Percentiles rank a stretch among this genome's conserved stretches.
These are phyloP conservation scores for Macadamia tetraphylla DNA, from an alignment of 164 flowering plant genomes.

Conservation along the genomic window DNA sequence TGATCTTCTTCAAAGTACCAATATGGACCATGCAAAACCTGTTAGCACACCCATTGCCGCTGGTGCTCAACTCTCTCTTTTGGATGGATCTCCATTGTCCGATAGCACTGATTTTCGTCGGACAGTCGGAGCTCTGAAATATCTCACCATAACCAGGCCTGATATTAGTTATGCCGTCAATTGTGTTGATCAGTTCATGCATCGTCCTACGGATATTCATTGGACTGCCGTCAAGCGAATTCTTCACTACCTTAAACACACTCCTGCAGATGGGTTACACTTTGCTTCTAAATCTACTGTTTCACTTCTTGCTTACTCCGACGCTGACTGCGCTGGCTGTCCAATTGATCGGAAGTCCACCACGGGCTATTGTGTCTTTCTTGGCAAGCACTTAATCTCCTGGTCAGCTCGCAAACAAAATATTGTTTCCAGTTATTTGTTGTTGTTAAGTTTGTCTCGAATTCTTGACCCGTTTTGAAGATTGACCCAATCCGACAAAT, in stretches of 20 bases:
- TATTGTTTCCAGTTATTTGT: too few relatives aligned
- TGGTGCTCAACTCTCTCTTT: not conserved
- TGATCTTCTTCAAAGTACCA: constrained; percentile 1
- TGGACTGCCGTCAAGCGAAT: not conserved
- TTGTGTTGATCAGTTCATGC: not conserved
- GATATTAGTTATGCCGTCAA: too few relatives aligned
- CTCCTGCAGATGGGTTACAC: too few relatives aligned
- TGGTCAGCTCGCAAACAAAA: constrained; percentile 1
- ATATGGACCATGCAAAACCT: constrained; percentile 7
- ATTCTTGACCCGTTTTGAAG: too few relatives aligned
- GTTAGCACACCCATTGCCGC: constrained; percentile 4
- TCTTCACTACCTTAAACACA: too few relatives aligned
- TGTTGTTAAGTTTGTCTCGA: too few relatives aligned
- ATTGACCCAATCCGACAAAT: too few relatives aligned
- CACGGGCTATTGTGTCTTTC: not conserved
- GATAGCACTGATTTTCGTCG: too few relatives aligned
- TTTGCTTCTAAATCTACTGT: too few relatives aligned
- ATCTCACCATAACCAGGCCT: too few relatives aligned
- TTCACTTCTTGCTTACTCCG: not conserved
- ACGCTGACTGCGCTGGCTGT: constrained; percentile 8
- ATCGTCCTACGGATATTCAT: not conserved
- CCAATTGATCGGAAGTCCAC: not conserved
- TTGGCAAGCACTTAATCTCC: constrained; percentile 1
- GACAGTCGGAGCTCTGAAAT: too few relatives aligned
- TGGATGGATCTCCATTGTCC: constrained; percentile 2